These are phyloP conservation scores for Eimeria praecox DNA, from an alignment of 169 alveolate species.

Conservation along the genomic window DNA sequence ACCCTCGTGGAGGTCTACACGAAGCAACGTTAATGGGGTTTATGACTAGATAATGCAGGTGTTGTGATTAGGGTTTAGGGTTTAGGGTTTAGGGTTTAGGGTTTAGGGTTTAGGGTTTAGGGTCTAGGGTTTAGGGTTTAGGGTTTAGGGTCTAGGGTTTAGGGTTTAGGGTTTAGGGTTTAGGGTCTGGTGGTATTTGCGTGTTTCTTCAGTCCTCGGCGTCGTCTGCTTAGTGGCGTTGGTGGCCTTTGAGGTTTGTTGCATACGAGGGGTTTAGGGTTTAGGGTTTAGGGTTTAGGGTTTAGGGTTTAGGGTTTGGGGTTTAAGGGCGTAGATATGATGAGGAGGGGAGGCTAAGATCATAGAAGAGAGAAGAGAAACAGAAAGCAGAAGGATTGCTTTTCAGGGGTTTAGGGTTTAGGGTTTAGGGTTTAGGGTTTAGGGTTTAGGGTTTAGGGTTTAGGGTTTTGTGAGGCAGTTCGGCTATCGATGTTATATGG, in stretches of 20 bases:
- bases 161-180: background rate
- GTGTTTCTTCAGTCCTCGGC: background rate
- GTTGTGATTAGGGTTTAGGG: too few relatives aligned
- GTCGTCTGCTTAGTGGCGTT: slow-evolving; percentile 1
- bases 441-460: slow-evolving; percentile 39
- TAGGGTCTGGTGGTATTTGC: background rate
- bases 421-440: slow-evolving; percentile 33
- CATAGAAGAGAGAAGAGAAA: too few relatives aligned
- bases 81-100: too few relatives aligned
- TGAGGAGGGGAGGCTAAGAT: too few relatives aligned
- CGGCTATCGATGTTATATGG: slow-evolving; percentile 54
- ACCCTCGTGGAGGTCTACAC: background rate
- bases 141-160: too few relatives aligned
- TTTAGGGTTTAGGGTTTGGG: slow-evolving; percentile 37
- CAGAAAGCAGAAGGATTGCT: background rate
- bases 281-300: slow-evolving; percentile 10
- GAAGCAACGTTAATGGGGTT: too few relatives aligned
- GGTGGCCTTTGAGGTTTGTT: slow-evolving; percentile 8
- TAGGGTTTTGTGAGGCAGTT: slow-evolving; percentile 60
- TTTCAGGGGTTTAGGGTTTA: too few relatives aligned
- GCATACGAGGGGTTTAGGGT: too few relatives aligned
- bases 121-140: too few relatives aligned
- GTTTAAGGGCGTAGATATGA: background rate
- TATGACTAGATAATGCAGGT: too few relatives aligned
- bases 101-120: too few relatives aligned